Conservation (phyloP, 495 filamentous ascomycete genomes). For the Xylaria cubensis region DNA sequence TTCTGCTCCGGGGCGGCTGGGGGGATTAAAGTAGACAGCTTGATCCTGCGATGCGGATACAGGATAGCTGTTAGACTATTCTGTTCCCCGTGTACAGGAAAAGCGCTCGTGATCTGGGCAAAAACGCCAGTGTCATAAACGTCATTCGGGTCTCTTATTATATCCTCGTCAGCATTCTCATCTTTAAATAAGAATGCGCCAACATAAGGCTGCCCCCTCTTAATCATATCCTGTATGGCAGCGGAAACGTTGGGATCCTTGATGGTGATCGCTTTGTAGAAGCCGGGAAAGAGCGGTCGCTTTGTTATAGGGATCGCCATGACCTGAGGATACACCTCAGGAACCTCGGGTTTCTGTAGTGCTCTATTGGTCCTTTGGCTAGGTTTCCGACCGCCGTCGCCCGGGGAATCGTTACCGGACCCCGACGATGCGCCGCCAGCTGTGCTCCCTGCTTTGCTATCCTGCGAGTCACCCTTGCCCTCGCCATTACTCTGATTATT, state of each 20-base stretch:
- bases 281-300: slow-evolving; percentile 93
- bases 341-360: slow-evolving; percentile 84
- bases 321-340: slow-evolving; percentile 96
- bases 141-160: slow-evolving; percentile 84
- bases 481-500: slow-evolving; percentile 43
- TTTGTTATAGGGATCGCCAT: slow-evolving; percentile 99
- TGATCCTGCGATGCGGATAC: slow-evolving; percentile 95
- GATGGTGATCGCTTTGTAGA: slow-evolving; percentile 98
- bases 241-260: slow-evolving; percentile 85
- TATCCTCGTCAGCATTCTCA: slow-evolving; percentile 88
- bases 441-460: slow-evolving; percentile 53
- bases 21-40: slow-evolving; percentile 79
- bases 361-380: slow-evolving; percentile 74
- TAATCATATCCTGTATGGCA: slow-evolving; percentile 95
- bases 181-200: slow-evolving; percentile 98
- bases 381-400: slow-evolving; percentile 60
- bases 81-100: slow-evolving; percentile 82
- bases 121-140: slow-evolving; percentile 97
- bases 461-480: slow-evolving; percentile 47
- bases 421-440: slow-evolving; percentile 48
- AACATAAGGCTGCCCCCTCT: slow-evolving; percentile 97
- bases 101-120: slow-evolving; percentile 94
- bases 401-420: slow-evolving; percentile 52
- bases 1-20: slow-evolving; percentile 54
- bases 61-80: slow-evolving; percentile 86